phyloP scores from a whole-genome alignment of 345 rosid species.

The Salix caprea region DNA sequence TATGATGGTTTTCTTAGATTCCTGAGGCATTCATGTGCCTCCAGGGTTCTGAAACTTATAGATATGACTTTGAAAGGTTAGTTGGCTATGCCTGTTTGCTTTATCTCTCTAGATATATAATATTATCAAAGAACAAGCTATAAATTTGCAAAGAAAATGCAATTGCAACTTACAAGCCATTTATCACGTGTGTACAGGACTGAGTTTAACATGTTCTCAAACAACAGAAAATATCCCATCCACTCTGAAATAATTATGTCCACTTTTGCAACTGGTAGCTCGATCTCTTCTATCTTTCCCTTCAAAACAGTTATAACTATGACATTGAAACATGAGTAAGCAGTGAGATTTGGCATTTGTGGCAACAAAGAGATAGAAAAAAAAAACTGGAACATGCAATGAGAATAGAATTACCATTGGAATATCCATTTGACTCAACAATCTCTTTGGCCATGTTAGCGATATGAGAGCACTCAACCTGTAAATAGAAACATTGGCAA shows the following conservation, averaged over 20 bases:
- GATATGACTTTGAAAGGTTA: too few relatives aligned
- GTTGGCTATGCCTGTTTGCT: too few relatives aligned
- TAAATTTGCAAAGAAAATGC: background rate
- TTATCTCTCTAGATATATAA: too few relatives aligned
- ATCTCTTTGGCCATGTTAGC: constrained; percentile 93
- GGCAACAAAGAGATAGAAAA: background rate
- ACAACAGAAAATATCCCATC: constrained; percentile 98
- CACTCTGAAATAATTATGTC: constrained; percentile 97
- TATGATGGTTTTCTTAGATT: too few relatives aligned
- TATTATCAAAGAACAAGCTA: background rate
- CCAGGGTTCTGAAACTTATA: too few relatives aligned
- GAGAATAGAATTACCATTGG: constrained; percentile 50
- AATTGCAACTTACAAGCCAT: constrained; percentile 79
- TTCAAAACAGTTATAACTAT: constrained; percentile 90
- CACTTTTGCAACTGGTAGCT: constrained; percentile 80
- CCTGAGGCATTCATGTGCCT: too few relatives aligned
- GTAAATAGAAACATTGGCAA: constrained; percentile 7
- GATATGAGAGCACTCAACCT: constrained; percentile 95
- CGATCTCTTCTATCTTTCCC: constrained; percentile 95
- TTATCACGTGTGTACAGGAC: constrained; percentile 92
- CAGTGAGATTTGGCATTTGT: background rate
- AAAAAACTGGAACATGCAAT: background rate
- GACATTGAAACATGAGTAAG: constrained; percentile 6
- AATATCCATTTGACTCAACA: constrained; percentile 77
- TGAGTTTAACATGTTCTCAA: constrained; percentile 89